phyloP scores from a whole-genome alignment of 768 basidiomycete genomes.

The Termitomyces eurrhizus region DNA sequence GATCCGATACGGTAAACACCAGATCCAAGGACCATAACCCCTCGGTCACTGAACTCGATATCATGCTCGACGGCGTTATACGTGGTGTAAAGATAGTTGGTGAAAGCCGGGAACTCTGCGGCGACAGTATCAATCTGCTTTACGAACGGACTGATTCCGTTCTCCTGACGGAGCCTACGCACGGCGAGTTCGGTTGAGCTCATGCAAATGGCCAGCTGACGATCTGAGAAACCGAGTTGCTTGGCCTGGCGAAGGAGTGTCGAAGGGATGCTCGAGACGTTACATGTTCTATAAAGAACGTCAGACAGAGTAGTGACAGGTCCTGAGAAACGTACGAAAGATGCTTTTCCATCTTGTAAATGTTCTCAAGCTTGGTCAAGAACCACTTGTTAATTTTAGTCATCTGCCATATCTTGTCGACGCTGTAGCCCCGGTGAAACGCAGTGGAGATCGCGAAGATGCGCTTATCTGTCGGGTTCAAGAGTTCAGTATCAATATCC shows the following conservation, averaged over 20 bases:
- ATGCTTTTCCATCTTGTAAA: conserved; percentile 74
- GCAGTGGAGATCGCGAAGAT: conserved; percentile 95
- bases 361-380: conserved; percentile 80
- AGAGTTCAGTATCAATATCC: conserved; percentile 88
- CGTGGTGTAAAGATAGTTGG: conserved; percentile 98
- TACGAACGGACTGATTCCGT: conserved; percentile 81
- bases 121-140: conserved; percentile 99
- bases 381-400: conserved; percentile 99
- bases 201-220: conserved; percentile 79
- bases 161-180: conserved; percentile 84
- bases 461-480: conserved; percentile 95
- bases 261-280: conserved; percentile 57
- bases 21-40: conserved; percentile 96
- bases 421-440: conserved; percentile 87
- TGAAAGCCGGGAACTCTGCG: conserved; percentile 97
- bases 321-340: conserved; percentile 57
- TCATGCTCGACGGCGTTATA: conserved; percentile 98
- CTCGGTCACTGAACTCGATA: conserved; percentile 82
- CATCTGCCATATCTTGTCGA: conserved; percentile 97
- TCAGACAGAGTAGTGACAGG: conserved; percentile 4
- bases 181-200: conserved; percentile 92
- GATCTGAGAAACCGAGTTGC: conserved; percentile 94
- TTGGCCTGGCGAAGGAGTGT: conserved; percentile 77
- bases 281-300: conserved; percentile 45
- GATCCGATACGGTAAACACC: conserved; percentile 99